These are phyloP conservation scores for Solanum pinnatisectum DNA, from an alignment of 257 asterid species.

Conservation along the genomic window DNA sequence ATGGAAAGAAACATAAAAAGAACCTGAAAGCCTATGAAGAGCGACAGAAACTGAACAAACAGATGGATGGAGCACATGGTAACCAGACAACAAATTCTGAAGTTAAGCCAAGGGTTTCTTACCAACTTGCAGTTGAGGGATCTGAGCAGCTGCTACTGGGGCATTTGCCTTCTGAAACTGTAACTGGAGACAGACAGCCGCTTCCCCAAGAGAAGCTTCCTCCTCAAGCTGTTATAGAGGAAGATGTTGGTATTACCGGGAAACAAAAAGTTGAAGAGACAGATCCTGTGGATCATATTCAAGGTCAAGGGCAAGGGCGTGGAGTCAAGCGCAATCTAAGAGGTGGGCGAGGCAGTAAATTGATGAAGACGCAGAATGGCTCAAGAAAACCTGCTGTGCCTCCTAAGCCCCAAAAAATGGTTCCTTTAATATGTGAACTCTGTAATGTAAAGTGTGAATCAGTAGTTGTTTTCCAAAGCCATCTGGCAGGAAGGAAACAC, in stretches of 20 bases:
- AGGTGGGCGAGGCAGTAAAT: conserved; percentile 28
- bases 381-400: conserved; percentile 20
- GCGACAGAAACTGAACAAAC: conserved; percentile 21
- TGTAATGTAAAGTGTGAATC: conserved; percentile 53
- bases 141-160: conserved; percentile 14
- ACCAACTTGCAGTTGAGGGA: conserved; percentile 19
- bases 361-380: conserved; percentile 17
- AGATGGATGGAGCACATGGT: conserved; percentile 10
- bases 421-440: conserved; percentile 52
- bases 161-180: conserved; percentile 11
- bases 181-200: not conserved
- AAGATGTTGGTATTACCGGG: conserved; percentile 15
- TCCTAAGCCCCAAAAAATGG: conserved; percentile 35
- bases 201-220: conserved; percentile 20
- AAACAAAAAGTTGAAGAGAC: conserved; percentile 23
- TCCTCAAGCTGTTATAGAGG: conserved; percentile 18
- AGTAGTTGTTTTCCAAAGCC: conserved; percentile 41
- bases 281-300: conserved; percentile 13
- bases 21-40: conserved; percentile 37
- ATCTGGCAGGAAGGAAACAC: conserved; percentile 62
- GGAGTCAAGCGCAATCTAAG: conserved; percentile 32
- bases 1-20: conserved; percentile 55
- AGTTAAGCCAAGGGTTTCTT: conserved; percentile 13
- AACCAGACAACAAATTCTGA: conserved; percentile 14
- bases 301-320: conserved; percentile 18